Evolutionary conservation across 2,329 filamentous ascomycete genomes (phyloP).

Genomic region (Aspergillus sp.): DNA sequence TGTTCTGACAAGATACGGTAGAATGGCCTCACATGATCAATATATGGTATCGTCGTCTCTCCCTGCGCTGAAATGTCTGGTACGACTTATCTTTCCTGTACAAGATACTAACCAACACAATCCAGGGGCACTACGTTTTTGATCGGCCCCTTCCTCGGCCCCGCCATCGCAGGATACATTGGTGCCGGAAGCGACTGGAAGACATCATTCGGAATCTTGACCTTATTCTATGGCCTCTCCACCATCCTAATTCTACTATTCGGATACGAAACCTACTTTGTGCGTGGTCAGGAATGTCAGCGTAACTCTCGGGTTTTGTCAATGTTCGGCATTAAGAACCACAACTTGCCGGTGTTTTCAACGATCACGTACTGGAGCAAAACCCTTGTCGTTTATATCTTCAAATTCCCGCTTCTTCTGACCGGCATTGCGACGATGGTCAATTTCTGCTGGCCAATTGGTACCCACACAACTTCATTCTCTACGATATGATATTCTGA

Average conservation of each 20-base stretch:
- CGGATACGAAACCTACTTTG: neutral
- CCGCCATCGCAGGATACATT: slow-evolving; percentile 39
- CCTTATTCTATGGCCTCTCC: slow-evolving; percentile 30
- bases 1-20: neutral
- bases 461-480: neutral
- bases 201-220: slow-evolving; percentile 34
- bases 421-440: neutral
- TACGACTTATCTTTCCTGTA: too few relatives aligned
- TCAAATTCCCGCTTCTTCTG: neutral
- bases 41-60: neutral
- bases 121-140: slow-evolving; percentile 18
- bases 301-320: neutral
- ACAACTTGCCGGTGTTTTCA: neutral
- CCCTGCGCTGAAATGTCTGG: too few relatives aligned
- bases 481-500: too few relatives aligned
- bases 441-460: neutral
- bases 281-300: neutral
- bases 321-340: neutral
- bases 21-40: neutral
- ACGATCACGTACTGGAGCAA: neutral
- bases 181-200: slow-evolving; percentile 33
- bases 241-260: neutral
- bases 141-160: slow-evolving; percentile 38
- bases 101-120: neutral
- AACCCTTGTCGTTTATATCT: neutral